Evolutionary conservation across 306 rosid genomes (phyloP).

Genomic region (Pterocarpus santalinus): DNA sequence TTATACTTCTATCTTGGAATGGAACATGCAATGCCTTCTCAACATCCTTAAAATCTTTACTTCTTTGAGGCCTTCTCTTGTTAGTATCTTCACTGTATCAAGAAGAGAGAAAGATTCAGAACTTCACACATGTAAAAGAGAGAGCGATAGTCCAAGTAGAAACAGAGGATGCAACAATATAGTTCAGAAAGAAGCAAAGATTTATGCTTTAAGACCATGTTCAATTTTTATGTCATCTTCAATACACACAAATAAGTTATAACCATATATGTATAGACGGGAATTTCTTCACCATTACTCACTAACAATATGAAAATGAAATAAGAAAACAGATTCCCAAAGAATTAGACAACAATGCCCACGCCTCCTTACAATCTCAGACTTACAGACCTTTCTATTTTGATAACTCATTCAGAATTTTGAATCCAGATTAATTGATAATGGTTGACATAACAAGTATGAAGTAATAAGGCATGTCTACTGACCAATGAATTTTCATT

Average conservation of each 20-base stretch:
- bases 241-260: constrained; percentile 1
- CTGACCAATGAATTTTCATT: neutral
- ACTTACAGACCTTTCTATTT: neutral
- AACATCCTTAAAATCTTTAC: constrained; percentile 71
- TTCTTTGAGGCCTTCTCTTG: constrained; percentile 77
- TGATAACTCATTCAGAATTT: constrained; percentile 3
- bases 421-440: neutral
- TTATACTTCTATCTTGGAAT: constrained; percentile 56
- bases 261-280: neutral
- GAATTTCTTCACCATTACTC: constrained; percentile 25
- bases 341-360: constrained; percentile 2
- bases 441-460: neutral
- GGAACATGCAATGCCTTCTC: constrained; percentile 58
- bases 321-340: neutral
- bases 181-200: constrained; percentile 22
- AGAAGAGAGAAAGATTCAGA: constrained; percentile 25
- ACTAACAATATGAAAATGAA: neutral
- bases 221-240: constrained; percentile 6
- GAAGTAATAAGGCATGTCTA: neutral
- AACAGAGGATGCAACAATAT: constrained; percentile 25
- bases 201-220: constrained; percentile 3
- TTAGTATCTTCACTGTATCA: constrained; percentile 76
- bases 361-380: constrained; percentile 1
- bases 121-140: constrained; percentile 19
- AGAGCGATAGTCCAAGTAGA: constrained; percentile 35